Evolutionary conservation across 2,329 filamentous ascomycete species (phyloP).

Genomic region (Paraphaeosphaeria sporulosa): DNA sequence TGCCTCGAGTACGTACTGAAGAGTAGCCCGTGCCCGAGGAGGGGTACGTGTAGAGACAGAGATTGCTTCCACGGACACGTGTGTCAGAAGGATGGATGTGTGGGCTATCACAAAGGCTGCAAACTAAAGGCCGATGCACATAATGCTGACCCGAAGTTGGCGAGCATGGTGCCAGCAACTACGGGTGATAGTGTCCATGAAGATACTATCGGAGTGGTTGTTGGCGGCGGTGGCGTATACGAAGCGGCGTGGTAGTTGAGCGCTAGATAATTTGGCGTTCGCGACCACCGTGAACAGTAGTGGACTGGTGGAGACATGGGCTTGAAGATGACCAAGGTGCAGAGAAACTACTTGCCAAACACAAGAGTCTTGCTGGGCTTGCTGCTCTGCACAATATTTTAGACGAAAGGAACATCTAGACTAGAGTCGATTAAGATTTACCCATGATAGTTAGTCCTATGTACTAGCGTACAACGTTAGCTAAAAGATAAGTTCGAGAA

Average conservation of each 20-base stretch:
- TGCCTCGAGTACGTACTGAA: conserved; percentile 57
- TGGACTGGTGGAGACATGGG: background rate
- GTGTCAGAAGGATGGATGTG: conserved; percentile 47
- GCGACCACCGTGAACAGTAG: background rate
- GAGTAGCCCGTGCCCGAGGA: conserved; percentile 52
- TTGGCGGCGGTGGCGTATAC: background rate
- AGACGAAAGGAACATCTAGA: background rate
- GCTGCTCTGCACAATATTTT: background rate
- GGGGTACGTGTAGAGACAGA: conserved; percentile 51
- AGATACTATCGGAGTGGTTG: background rate
- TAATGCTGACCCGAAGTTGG: conserved; percentile 27
- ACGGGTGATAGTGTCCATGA: background rate
- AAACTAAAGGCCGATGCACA: conserved; percentile 35
- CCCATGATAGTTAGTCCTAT: no score
- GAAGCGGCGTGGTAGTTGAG: conserved; percentile 4
- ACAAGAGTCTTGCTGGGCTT: background rate
- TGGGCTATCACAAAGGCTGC: conserved; percentile 29
- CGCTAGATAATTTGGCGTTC: background rate
- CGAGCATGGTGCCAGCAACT: conserved; percentile 29
- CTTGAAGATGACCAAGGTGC: background rate
- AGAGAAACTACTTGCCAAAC: background rate
- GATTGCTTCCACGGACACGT: conserved; percentile 59
- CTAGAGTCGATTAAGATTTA: no score
- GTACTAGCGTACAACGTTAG: no score
- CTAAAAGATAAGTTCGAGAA: no score